phyloP scores from a whole-genome alignment of 176 grass and related monocot genomes.

The Paspalum vaginatum region DNA sequence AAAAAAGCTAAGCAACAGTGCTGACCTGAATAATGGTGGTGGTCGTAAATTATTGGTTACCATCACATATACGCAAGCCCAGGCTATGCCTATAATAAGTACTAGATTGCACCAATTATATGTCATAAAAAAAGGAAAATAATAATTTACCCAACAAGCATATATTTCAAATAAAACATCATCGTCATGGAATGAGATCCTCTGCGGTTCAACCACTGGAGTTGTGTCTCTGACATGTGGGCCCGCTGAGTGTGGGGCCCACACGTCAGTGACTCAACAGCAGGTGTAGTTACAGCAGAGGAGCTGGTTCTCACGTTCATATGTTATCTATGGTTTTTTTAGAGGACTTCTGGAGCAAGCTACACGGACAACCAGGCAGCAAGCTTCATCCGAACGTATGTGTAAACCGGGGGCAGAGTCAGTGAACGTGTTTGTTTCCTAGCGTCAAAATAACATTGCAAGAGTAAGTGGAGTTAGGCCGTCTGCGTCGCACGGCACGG shows the following conservation, averaged over 20 bases:
- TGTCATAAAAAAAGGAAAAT: background rate
- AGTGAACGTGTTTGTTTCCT: constrained; percentile 23
- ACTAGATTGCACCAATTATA: constrained; percentile 12
- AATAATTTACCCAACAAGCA: background rate
- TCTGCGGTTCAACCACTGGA: too few relatives aligned
- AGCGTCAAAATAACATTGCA: background rate
- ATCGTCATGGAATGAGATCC: too few relatives aligned
- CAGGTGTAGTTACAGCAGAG: too few relatives aligned
- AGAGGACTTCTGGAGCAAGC: background rate
- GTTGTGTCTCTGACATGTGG: too few relatives aligned
- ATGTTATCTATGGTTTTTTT: background rate
- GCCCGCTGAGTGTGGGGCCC: too few relatives aligned
- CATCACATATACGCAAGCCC: constrained; percentile 36
- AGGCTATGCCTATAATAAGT: background rate
- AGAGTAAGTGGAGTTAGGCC: constrained; percentile 36
- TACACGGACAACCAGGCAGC: background rate
- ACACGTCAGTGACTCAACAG: too few relatives aligned
- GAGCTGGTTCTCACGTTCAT: too few relatives aligned
- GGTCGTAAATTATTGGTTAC: constrained; percentile 36
- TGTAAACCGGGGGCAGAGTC: background rate
- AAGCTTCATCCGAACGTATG: too few relatives aligned
- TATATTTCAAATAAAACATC: background rate
- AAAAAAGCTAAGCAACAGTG: constrained; percentile 31
- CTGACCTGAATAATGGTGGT: constrained; percentile 32
- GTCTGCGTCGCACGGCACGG: background rate